A percentile compares a stretch with the other conserved stretches of the same genome.
These are phyloP conservation scores for Penicillium palitans DNA, from an alignment of 2,329 filamentous ascomycete species.

Conservation along the genomic window DNA sequence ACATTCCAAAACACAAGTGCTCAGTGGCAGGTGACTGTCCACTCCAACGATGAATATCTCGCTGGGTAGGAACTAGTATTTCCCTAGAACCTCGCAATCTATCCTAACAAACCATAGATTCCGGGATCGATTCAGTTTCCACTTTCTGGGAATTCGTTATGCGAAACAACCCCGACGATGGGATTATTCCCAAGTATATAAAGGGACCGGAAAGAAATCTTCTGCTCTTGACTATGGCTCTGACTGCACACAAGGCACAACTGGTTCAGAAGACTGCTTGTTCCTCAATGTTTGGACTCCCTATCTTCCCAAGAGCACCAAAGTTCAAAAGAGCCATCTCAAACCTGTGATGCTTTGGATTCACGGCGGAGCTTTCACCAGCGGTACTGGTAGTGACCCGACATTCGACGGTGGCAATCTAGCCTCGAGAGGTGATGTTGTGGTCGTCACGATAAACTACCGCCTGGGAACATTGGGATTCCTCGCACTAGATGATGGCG, in stretches of 20 bases:
- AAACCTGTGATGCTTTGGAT: slow-evolving; percentile 55
- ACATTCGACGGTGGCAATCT: slow-evolving; percentile 56
- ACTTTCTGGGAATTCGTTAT: slow-evolving; percentile 51
- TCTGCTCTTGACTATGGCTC: slow-evolving; percentile 41
- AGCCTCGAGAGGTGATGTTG: slow-evolving; percentile 59
- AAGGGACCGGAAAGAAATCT: slow-evolving; percentile 46
- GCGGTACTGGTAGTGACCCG: slow-evolving; percentile 44
- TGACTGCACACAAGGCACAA: slow-evolving; percentile 46
- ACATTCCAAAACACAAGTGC: slow-evolving; percentile 13
- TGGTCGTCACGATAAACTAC: slow-evolving; percentile 63
- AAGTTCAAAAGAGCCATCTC: slow-evolving; percentile 39
- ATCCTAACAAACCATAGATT: slow-evolving; percentile 35
- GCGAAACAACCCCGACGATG: slow-evolving; percentile 45
- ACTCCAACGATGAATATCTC: slow-evolving; percentile 20
- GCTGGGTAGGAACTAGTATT: slow-evolving; percentile 16
- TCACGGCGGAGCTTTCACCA: slow-evolving; percentile 58
- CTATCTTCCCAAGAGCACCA: slow-evolving; percentile 38
- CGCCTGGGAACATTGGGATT: slow-evolving; percentile 60
- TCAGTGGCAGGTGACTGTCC: slow-evolving; percentile 19
- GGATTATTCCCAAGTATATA: slow-evolving; percentile 51
- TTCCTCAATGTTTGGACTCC: slow-evolving; percentile 48
- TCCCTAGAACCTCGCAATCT: no score
- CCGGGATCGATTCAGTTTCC: slow-evolving; percentile 55
- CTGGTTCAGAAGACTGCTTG: slow-evolving; percentile 50
- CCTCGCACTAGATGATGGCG: slow-evolving; percentile 57